These are phyloP conservation scores for Epichloe amarillans DNA, from an alignment of 2,329 filamentous ascomycete genomes.

Conservation along the genomic window DNA sequence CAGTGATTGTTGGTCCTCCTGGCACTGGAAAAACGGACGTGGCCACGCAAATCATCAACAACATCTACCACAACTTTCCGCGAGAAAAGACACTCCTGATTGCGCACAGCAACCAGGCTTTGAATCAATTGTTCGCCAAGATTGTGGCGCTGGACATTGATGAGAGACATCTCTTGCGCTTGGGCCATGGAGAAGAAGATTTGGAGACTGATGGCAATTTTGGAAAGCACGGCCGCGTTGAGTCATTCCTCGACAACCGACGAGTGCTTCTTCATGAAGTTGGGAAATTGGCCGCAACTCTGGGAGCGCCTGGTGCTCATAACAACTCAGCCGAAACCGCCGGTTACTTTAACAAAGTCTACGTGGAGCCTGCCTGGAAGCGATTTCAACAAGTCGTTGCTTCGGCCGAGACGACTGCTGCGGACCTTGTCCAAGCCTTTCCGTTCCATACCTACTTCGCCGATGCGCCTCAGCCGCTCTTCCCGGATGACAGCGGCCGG, in stretches of 20 bases:
- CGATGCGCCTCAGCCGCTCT: conserved; percentile 75
- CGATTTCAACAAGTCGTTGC: conserved; percentile 56
- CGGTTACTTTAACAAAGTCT: conserved; percentile 90
- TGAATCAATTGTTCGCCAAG: conserved; percentile 96
- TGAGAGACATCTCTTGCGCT: conserved; percentile 76
- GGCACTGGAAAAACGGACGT: conserved; percentile 99
- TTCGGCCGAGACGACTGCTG: conserved; percentile 38
- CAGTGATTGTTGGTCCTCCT: conserved; percentile 85
- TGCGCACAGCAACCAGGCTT: conserved; percentile 92
- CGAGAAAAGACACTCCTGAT: conserved; percentile 81
- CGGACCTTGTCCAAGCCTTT: conserved; percentile 59
- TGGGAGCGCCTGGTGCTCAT: conserved; percentile 84
- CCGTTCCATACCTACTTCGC: conserved; percentile 84
- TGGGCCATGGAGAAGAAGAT: conserved; percentile 93
- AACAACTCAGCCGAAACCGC: conserved; percentile 93
- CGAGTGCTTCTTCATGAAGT: conserved; percentile 70
- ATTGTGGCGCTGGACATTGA: conserved; percentile 95
- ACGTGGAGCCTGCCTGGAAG: conserved; percentile 76
- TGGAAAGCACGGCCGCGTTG: conserved; percentile 87
- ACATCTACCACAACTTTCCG: conserved; percentile 97
- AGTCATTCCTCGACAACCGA: conserved; percentile 86
- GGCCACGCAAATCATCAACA: conserved; percentile 95
- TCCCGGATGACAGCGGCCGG: conserved; percentile 51
- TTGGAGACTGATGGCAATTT: conserved; percentile 76
- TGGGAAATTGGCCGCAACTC: conserved; percentile 68